Conservation (phyloP, 129 eudicot species). For the Chrysanthemum lavandulifolium region DNA sequence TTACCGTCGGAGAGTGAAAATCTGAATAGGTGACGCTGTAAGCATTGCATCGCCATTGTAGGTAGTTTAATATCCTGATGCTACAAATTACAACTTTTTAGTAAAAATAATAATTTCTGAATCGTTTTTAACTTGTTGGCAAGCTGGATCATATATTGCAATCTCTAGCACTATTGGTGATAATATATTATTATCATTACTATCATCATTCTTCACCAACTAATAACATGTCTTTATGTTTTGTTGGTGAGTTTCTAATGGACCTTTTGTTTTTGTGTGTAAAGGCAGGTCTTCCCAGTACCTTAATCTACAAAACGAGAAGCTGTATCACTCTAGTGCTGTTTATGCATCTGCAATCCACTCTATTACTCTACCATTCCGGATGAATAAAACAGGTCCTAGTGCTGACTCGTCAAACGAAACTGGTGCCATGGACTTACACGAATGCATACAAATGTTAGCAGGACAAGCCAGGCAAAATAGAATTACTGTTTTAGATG, state of each 20-base stretch:
- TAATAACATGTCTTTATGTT: neutral
- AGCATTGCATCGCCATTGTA: neutral
- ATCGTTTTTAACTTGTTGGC: neutral
- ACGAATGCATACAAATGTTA: constrained; percentile 65
- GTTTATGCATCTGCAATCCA: constrained; percentile 91
- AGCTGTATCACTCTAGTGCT: constrained; percentile 81
- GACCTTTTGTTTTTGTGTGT: constrained; percentile 1
- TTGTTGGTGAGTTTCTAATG: neutral
- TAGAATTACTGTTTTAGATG: constrained; percentile 59
- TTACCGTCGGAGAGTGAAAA: too few relatives aligned
- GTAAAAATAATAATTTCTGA: neutral
- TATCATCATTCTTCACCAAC: too few relatives aligned
- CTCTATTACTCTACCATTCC: constrained; percentile 76
- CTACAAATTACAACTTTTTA: neutral
- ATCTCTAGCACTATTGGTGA: too few relatives aligned
- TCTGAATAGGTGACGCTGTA: neutral
- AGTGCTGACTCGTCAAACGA: constrained; percentile 36
- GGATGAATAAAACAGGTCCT: constrained; percentile 71
- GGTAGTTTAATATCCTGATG: constrained; percentile 4
- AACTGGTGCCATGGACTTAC: constrained; percentile 54
- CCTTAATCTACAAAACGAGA: constrained; percentile 57
- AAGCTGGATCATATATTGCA: too few relatives aligned
- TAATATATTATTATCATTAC: too few relatives aligned
- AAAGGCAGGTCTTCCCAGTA: constrained; percentile 59
- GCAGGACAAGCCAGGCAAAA: constrained; percentile 83